Evolutionary conservation across 192 early-diverging fungal genomes (phyloP), one percentile per base, ranked within the genome.

Genomic region (Pilaira anomala): DNA sequence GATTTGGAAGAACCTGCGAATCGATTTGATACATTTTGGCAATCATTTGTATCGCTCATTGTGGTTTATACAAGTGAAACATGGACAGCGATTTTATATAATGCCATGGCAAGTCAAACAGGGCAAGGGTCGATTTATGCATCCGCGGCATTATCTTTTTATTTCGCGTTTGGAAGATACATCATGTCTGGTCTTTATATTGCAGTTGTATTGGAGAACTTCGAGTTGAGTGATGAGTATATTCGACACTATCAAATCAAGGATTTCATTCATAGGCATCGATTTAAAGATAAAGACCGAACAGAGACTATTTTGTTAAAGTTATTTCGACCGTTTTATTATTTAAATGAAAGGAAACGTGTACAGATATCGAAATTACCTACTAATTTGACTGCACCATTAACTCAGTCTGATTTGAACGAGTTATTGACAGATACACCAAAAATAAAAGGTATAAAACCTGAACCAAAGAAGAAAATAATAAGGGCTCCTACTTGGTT

Each of bases 171-270:
- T 60, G 78, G 77, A 8, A 75, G 81, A 25, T 84, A 78, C 50
- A 75, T 85, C 3, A 56, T 83, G 49, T 59, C 80, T 25, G 82
- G 78, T 42, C 74, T 85, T 66, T 73, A 83, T 9, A 78, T 85
- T 50, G 81, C 81, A 36, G 78, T 85, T 14, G 75, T 85, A 54
- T 66, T 81, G 59, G 83, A 85, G 59, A 85, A 85, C 53, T 85
- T 85, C 72, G 83, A 83, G 53, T 63, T 76, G 12, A 74, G 68
- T 0, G 83, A 85, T 25, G 76, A 73, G 29, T 72, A 75, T 2
- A 85, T 73, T 16, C 61, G 48, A 30, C 29, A 59, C 8, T 62
- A 66, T 39, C 71, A 73, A 40, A 63, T 73, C 56, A 66, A 67
- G 26, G 60, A 42, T 16, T 73, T 67, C 33, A 67, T 73, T 22